Conservation (phyloP, 2,329 filamentous ascomycete genomes). For the Onygenales sp. region DNA sequence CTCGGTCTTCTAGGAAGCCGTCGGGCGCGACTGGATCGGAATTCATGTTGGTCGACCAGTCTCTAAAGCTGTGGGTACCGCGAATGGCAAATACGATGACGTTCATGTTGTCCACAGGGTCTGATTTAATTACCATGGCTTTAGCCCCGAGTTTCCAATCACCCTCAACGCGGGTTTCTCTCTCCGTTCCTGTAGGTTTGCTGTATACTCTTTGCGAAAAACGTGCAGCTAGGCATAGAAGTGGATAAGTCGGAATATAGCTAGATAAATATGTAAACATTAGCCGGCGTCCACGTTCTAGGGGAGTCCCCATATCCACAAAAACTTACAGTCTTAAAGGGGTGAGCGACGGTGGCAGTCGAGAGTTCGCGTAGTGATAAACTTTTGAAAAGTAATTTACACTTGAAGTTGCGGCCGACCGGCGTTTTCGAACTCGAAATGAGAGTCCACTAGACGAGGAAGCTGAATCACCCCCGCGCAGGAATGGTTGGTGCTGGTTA, state of each 20-base stretch:
- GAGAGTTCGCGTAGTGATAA: slow-evolving; percentile 68
- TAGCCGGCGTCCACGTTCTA: not conserved
- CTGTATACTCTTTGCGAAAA: slow-evolving; percentile 69
- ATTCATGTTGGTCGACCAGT: slow-evolving; percentile 79
- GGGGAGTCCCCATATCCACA: not conserved
- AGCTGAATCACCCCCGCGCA: slow-evolving; percentile 1
- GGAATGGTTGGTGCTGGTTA: not conserved
- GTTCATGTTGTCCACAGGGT: slow-evolving; percentile 67
- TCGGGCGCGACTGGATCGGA: slow-evolving; percentile 55
- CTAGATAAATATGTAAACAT: slow-evolving; percentile 26
- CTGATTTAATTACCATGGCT: slow-evolving; percentile 74
- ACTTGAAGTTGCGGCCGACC: slow-evolving; percentile 30
- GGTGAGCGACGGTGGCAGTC: slow-evolving; percentile 57
- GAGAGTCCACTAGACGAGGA: slow-evolving; percentile 16
- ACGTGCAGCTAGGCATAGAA: slow-evolving; percentile 68
- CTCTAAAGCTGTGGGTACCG: slow-evolving; percentile 69
- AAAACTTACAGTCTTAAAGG: slow-evolving; percentile 54
- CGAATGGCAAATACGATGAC: slow-evolving; percentile 77
- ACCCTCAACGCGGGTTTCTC: slow-evolving; percentile 59
- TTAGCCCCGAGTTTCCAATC: slow-evolving; percentile 69
- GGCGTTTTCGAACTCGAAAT: slow-evolving; percentile 29
- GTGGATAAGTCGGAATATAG: slow-evolving; percentile 64
- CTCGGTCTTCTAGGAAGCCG: slow-evolving; percentile 66
- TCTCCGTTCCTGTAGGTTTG: slow-evolving; percentile 52
- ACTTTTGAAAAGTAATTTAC: slow-evolving; percentile 65